These are phyloP conservation scores for Jaltomata sinuosa DNA, from an alignment of 257 asterid species.

Conservation along the genomic window DNA sequence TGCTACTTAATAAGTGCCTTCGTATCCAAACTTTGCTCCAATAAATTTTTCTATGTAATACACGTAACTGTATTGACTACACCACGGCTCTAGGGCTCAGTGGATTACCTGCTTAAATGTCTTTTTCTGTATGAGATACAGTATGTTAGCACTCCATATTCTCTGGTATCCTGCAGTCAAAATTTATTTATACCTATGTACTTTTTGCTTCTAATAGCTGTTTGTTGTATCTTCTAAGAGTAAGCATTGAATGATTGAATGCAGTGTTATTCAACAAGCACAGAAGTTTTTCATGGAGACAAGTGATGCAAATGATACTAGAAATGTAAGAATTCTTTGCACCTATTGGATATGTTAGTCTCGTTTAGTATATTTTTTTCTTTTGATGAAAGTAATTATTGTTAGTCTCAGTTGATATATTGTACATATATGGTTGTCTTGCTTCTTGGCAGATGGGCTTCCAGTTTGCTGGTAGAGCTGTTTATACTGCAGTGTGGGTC, in stretches of 20 bases:
- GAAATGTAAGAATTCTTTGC: slow-evolving; percentile 58
- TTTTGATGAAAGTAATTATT: neutral
- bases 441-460: slow-evolving; percentile 72
- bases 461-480: slow-evolving; percentile 90
- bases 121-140: neutral
- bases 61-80: neutral
- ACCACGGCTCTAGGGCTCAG: neutral
- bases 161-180: neutral
- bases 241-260: slow-evolving; percentile 3
- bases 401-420: neutral
- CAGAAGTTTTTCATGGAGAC: slow-evolving; percentile 83
- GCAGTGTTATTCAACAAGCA: slow-evolving; percentile 83
- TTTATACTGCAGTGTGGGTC: slow-evolving; percentile 92
- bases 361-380: neutral
- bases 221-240: neutral
- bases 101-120: neutral
- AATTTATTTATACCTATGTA: neutral
- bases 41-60: neutral
- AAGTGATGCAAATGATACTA: slow-evolving; percentile 53
- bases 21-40: neutral
- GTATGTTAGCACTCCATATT: neutral
- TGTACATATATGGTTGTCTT: slow-evolving; percentile 2
- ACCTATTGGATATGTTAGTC: neutral
- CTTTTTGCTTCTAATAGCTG: neutral
- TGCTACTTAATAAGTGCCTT: neutral